Conservation (phyloP, 169 alveolate species). For the Eimeria praecox region DNA sequence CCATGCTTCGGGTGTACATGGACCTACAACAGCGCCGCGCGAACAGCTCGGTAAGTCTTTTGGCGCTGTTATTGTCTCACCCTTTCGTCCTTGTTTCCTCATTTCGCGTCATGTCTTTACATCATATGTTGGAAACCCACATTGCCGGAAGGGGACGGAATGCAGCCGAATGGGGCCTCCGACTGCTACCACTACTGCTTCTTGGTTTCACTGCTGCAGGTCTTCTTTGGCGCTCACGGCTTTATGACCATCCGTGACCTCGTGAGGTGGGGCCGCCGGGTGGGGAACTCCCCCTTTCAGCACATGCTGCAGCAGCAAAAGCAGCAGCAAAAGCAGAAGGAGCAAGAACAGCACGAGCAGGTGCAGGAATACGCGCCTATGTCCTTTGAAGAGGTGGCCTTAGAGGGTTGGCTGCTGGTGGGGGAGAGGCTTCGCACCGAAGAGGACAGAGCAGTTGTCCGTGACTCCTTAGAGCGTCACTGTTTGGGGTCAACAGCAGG, state of each 20-base stretch:
- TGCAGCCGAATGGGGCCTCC: neutral
- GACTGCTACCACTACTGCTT: neutral
- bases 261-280: constrained; percentile 98
- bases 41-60: constrained; percentile 85
- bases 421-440: constrained; percentile 97
- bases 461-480: constrained; percentile 83
- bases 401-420: constrained; percentile 95
- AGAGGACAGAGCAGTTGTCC: constrained; percentile 89
- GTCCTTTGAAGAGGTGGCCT: constrained; percentile 86
- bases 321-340: constrained; percentile 32
- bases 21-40: constrained; percentile 94
- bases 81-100: neutral
- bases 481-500: constrained; percentile 80
- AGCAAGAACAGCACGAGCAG: constrained; percentile 63
- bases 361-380: constrained; percentile 64
- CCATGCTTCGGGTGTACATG: constrained; percentile 95
- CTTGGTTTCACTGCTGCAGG: constrained; percentile 63
- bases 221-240: constrained; percentile 88
- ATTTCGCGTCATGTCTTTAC: neutral
- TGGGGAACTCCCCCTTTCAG: constrained; percentile 87
- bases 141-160: neutral
- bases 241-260: constrained; percentile 99
- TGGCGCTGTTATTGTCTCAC: neutral
- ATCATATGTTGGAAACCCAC: neutral
- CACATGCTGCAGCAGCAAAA: constrained; percentile 89